Base-by-base conservation (phyloP, 1,139 yeast genomes). In the Zygosaccharomyces sapae region DNA sequence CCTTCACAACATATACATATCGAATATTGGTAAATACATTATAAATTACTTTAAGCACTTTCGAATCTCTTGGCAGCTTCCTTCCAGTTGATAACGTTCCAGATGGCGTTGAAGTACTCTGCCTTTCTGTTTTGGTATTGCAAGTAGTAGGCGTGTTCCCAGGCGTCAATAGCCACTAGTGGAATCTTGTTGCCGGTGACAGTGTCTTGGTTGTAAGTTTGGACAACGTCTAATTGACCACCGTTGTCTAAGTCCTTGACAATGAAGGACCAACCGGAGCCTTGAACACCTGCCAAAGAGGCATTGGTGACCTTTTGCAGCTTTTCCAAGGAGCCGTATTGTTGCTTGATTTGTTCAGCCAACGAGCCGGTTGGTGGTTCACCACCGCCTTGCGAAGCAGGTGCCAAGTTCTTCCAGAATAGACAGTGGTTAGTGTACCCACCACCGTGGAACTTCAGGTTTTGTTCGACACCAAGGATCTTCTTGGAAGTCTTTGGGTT, bases 71-170 rank as follows among this genome's bases (percentile, higher is more conserved):
- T 77, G 66, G 83, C 92, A 53, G 96, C 97, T 70, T 86, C 96
- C 70, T 83, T 79, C 97, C 97, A 90, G 81, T 88, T 89, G 71
- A 90, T 81, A 45, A 90, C 96, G 66, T 87, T 85, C 97, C 97
- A 90, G 70, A 90, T 86, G 53, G 95, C 95, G 73, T 88, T 84
- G 80, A 90, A 90, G 75, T 90, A 90, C 68, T 90, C 96, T 43
- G 72, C 95, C 78, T 90, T 90, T 68, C 84, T 92, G 73, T 90
- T 90, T 73, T 87, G 86, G 76, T 90, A 90, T 72, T 90, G 97
- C 72, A 90, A 77, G 79, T 90, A 90, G 76, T 89, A 90, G 47
- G 97, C 97, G 67, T 90, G 97, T 72, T 90, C 97, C 97, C 97
- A 90, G 53, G 97, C 97, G 66, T 90, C 97, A 68, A 90, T 87